These are phyloP conservation scores for Crithidia thermophila DNA, from an alignment of 208 protist genomes.

Conservation along the genomic window DNA sequence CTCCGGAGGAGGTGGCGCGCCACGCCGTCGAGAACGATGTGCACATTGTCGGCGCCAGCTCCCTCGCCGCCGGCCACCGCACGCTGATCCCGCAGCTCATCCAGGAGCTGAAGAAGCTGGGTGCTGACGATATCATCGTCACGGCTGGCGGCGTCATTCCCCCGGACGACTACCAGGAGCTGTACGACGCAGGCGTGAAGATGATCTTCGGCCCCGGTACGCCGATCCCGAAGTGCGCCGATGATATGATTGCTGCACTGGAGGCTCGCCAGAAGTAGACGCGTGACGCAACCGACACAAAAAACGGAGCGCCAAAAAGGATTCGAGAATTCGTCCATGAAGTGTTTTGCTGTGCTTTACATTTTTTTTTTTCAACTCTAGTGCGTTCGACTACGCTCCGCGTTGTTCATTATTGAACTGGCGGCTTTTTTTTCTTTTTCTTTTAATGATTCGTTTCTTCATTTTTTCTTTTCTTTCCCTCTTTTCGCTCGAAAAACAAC, in stretches of 20 bases:
- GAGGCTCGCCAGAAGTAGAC: constrained; percentile 49
- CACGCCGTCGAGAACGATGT: constrained; percentile 96
- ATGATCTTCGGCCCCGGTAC: constrained; percentile 94
- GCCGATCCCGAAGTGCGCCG: constrained; percentile 59
- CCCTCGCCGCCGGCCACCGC: constrained; percentile 78
- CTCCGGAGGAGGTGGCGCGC: constrained; percentile 78
- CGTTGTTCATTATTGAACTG: constrained; percentile 15
- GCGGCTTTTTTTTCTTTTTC: constrained; percentile 18
- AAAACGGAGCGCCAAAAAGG: too few relatives aligned
- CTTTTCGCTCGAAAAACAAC: constrained; percentile 4
- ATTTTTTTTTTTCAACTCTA: not conserved
- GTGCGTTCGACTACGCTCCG: not conserved
- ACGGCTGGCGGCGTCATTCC: constrained; percentile 88
- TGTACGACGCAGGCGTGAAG: constrained; percentile 91
- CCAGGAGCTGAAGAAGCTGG: constrained; percentile 77
- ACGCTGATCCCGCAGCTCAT: constrained; percentile 94
- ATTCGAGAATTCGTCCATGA: too few relatives aligned
- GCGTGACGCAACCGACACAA: not conserved
- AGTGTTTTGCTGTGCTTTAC: too few relatives aligned
- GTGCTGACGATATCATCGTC: constrained; percentile 71
- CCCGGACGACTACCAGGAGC: constrained; percentile 94
- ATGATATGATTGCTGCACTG: constrained; percentile 48
- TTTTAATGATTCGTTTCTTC: not conserved
- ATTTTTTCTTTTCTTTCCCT: constrained; percentile 1
- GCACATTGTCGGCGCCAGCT: constrained; percentile 91